Evolutionary conservation across 257 asterid genomes (phyloP).

Genomic region (Linderniella brevidens): DNA sequence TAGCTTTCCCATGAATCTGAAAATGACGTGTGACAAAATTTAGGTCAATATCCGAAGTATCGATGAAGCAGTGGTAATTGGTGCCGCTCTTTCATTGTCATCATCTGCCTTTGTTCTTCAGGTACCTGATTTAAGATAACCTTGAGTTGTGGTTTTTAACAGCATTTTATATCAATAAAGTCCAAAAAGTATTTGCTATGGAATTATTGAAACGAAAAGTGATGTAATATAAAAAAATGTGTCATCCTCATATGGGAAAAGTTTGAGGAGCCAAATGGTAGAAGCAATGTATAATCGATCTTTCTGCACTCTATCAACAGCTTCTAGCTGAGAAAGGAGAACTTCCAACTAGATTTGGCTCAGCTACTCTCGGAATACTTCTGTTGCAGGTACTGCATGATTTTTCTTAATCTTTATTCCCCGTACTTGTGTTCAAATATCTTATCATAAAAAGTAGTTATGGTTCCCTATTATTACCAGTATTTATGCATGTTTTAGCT

Average conservation of each 20-base stretch:
- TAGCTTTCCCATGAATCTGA: not conserved
- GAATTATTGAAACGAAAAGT: not conserved
- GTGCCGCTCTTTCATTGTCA: slow-evolving; percentile 95
- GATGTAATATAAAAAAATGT: too few relatives aligned
- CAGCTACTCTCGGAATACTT: slow-evolving; percentile 95
- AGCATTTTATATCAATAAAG: too few relatives aligned
- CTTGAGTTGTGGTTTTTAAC: slow-evolving; percentile 1
- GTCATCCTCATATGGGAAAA: not conserved
- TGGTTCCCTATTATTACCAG: too few relatives aligned
- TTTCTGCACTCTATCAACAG: slow-evolving; percentile 41
- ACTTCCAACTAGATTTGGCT: slow-evolving; percentile 95
- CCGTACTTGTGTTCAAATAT: not conserved
- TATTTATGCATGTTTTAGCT: too few relatives aligned
- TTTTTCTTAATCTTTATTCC: slow-evolving; percentile 4
- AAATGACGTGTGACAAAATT: slow-evolving; percentile 5
- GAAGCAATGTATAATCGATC: slow-evolving; percentile 1
- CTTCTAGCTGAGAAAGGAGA: slow-evolving; percentile 99
- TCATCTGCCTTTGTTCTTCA: slow-evolving; percentile 98
- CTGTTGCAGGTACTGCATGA: slow-evolving; percentile 56
- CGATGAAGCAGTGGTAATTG: slow-evolving; percentile 97
- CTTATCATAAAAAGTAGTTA: slow-evolving; percentile 5
- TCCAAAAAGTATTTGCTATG: too few relatives aligned
- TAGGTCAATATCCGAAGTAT: slow-evolving; percentile 96
- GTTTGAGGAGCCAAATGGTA: not conserved
- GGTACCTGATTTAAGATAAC: slow-evolving; percentile 32